A percentile compares a stretch with the other conserved stretches of the same genome.
phyloP scores from a whole-genome alignment of 768 basidiomycete genomes.

The Phaeotremella fagi region DNA sequence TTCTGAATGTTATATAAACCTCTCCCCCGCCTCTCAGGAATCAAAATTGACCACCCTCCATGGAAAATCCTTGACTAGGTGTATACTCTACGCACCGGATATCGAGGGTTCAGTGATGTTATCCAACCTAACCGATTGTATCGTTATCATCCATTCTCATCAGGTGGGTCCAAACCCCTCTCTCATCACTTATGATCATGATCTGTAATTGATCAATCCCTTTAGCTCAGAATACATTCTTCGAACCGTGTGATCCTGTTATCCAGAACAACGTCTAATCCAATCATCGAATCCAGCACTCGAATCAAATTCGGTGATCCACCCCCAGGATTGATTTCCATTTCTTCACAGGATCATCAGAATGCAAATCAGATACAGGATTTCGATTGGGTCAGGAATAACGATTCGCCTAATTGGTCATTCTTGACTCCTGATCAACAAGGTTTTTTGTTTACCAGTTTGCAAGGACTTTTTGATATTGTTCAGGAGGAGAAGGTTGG shows the following conservation, averaged over 20 bases:
- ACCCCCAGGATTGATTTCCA: not conserved
- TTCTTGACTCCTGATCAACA: too few species aligned
- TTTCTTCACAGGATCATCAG: not conserved
- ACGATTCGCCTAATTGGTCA: slow-evolving; percentile 73
- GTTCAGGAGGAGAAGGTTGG: too few species aligned
- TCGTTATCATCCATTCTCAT: slow-evolving; percentile 69
- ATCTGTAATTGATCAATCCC: too few species aligned
- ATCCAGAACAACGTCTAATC: slow-evolving; percentile 63
- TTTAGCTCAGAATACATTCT: slow-evolving; percentile 81
- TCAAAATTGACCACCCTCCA: slow-evolving; percentile 56
- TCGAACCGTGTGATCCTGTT: slow-evolving; percentile 64
- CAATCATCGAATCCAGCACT: slow-evolving; percentile 72
- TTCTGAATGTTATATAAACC: too few species aligned
- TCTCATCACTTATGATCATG: too few species aligned
- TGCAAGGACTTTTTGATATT: too few species aligned
- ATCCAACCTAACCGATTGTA: slow-evolving; percentile 60
- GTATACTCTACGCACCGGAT: slow-evolving; percentile 62
- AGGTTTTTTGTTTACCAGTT: too few species aligned
- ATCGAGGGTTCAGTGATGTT: slow-evolving; percentile 70
- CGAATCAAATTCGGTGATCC: slow-evolving; percentile 65
- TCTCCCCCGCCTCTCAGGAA: not conserved
- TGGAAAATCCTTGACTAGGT: slow-evolving; percentile 58
- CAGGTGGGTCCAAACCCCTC: slow-evolving; percentile 68
- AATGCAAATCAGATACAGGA: slow-evolving; percentile 58
- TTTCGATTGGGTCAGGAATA: slow-evolving; percentile 73